These are phyloP conservation scores for Elaeis oleifera DNA, from an alignment of 202 grass and related monocot genomes.

Conservation along the genomic window DNA sequence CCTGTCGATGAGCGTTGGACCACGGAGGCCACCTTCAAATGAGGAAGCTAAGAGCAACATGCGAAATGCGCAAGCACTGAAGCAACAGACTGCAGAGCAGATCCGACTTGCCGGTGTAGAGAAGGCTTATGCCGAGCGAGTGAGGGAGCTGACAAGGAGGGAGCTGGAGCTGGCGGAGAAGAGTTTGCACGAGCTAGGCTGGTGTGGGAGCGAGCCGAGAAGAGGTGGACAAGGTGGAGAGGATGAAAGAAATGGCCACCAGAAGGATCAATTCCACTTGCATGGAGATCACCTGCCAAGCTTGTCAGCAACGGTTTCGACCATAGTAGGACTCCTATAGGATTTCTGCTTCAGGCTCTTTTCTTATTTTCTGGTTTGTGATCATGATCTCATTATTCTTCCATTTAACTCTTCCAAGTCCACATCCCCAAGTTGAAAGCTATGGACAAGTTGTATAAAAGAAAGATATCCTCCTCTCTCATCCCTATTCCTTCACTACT, in stretches of 20 bases:
- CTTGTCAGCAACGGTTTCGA: constrained; percentile 58
- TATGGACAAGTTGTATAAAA: too few relatives aligned
- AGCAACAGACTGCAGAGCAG: constrained; percentile 55
- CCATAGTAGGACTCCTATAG: constrained; percentile 15
- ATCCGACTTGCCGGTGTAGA: constrained; percentile 52
- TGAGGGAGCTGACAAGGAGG: constrained; percentile 58
- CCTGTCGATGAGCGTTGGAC: constrained; percentile 51
- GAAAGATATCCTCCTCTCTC: too few relatives aligned
- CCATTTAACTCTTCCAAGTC: too few relatives aligned
- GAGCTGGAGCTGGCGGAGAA: constrained; percentile 73
- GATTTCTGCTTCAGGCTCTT: too few relatives aligned
- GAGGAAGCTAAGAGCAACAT: constrained; percentile 19
- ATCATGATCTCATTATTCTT: too few relatives aligned
- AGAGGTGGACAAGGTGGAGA: constrained; percentile 80
- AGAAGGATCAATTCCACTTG: constrained; percentile 43
- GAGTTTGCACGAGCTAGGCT: constrained; percentile 65
- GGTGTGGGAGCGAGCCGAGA: constrained; percentile 78
- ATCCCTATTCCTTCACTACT: too few relatives aligned
- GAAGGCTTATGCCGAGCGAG: constrained; percentile 65
- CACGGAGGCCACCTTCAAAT: constrained; percentile 3
- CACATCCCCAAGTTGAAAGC: too few relatives aligned
- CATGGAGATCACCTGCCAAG: constrained; percentile 62
- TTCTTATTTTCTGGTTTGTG: too few relatives aligned
- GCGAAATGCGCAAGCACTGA: constrained; percentile 37
- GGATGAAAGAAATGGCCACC: constrained; percentile 73